These are phyloP conservation scores for Monosporascus sp. DNA, from an alignment of 2,329 filamentous ascomycete genomes.

Conservation along the genomic window DNA sequence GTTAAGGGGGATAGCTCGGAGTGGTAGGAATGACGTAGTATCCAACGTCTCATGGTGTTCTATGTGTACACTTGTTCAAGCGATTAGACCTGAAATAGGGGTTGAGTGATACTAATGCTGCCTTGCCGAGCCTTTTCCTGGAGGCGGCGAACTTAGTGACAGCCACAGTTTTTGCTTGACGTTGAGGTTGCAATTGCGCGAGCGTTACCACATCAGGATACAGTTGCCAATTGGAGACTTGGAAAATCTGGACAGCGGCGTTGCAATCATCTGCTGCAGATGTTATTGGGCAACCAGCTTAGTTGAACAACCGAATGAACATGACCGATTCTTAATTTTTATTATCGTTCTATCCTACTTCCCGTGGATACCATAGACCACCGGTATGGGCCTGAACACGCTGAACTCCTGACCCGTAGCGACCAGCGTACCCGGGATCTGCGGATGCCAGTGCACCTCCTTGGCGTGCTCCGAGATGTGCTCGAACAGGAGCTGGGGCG, in stretches of 20 bases:
- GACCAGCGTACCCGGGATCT: constrained; percentile 85
- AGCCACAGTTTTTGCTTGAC: too few relatives aligned
- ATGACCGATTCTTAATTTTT: not conserved
- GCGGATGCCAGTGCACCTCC: constrained; percentile 95
- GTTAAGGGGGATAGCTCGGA: not conserved
- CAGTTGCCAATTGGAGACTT: too few relatives aligned
- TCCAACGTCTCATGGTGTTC: too few relatives aligned
- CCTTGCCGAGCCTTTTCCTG: too few relatives aligned
- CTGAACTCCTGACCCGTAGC: constrained; percentile 89
- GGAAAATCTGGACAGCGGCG: too few relatives aligned
- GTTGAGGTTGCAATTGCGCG: not conserved
- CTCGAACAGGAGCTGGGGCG: constrained; percentile 90
- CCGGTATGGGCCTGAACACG: constrained; percentile 78
- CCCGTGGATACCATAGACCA: constrained; percentile 42
- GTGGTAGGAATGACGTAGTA: not conserved
- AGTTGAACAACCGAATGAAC: not conserved
- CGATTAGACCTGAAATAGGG: too few relatives aligned
- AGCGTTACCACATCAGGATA: too few relatives aligned
- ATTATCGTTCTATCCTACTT: constrained; percentile 14
- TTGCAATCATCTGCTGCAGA: too few relatives aligned
- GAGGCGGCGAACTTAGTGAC: too few relatives aligned
- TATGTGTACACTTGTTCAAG: too few relatives aligned
- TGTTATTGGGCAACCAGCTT: too few relatives aligned
- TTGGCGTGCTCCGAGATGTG: constrained; percentile 95
- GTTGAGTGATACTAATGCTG: too few relatives aligned